Evolutionary conservation across 2,329 filamentous ascomycete species (phyloP).

Genomic region (Cordyceps cateniannulata): DNA sequence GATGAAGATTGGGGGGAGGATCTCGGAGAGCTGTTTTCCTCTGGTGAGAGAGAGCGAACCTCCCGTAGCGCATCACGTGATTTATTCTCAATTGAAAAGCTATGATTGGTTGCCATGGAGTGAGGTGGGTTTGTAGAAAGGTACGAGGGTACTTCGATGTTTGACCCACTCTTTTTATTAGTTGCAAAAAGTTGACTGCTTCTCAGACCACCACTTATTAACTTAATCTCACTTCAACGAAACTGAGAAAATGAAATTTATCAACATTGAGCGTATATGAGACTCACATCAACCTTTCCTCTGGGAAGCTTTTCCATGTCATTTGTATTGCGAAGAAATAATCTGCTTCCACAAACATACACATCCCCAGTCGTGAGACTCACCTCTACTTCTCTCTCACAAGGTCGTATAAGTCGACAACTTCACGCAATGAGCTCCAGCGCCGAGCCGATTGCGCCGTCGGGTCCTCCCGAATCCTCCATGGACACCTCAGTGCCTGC

Average conservation of each 20-base stretch:
- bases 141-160: not conserved
- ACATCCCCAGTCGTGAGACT: not conserved
- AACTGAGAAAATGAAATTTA: not conserved
- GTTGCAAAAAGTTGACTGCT: not conserved
- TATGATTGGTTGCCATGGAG: conserved; percentile 23
- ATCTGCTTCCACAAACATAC: not conserved
- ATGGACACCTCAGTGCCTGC: conserved; percentile 1
- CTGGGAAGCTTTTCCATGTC: not conserved
- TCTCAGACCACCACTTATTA: not conserved
- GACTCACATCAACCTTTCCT: not conserved
- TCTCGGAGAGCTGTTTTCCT: conserved; percentile 11
- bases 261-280: not conserved
- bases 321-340: not conserved
- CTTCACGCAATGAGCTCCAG: conserved; percentile 9
- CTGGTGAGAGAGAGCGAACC: conserved; percentile 1
- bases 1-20: not conserved
- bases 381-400: not conserved
- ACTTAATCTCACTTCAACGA: not conserved
- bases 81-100: conserved; percentile 27
- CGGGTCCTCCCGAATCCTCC: not conserved
- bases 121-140: not conserved
- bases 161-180: not conserved
- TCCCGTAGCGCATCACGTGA: conserved; percentile 26
- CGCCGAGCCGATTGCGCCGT: not conserved
- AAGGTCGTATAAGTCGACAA: conserved; percentile 2